phyloP scores from a whole-genome alignment of 1,284 basidiomycete genomes.

The Cerrena zonata region DNA sequence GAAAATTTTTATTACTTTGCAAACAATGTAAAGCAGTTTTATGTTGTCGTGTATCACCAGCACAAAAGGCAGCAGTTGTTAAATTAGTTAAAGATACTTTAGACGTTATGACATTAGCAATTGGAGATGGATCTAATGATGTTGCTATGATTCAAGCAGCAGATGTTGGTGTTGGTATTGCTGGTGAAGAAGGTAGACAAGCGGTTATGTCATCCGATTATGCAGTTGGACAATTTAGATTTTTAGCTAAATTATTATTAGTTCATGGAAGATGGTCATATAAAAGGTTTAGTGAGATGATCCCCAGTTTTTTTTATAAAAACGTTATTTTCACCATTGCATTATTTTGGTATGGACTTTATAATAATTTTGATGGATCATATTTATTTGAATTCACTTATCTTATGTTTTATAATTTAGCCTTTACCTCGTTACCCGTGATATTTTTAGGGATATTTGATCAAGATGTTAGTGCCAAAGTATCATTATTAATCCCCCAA shows the following conservation, averaged over 20 bases:
- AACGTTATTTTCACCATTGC: slow-evolving; percentile 19
- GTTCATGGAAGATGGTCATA: slow-evolving; percentile 97
- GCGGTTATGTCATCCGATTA: slow-evolving; percentile 99
- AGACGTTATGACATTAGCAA: slow-evolving; percentile 92
- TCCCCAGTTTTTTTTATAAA: slow-evolving; percentile 98
- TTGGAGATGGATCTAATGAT: slow-evolving; percentile 94
- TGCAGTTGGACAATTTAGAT: slow-evolving; percentile 95
- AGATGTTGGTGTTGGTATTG: slow-evolving; percentile 90
- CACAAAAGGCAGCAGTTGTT: slow-evolving; percentile 94
- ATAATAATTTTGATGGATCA: slow-evolving; percentile 83
- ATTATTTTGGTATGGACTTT: not conserved
- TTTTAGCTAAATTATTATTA: slow-evolving; percentile 84
- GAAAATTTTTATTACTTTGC: slow-evolving; percentile 83
- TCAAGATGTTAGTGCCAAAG: slow-evolving; percentile 89
- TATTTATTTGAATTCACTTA: slow-evolving; percentile 96
- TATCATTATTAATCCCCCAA: slow-evolving; percentile 86
- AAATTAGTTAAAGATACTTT: slow-evolving; percentile 92
- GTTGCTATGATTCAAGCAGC: slow-evolving; percentile 99
- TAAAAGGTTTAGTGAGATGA: slow-evolving; percentile 93
- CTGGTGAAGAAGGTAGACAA: slow-evolving; percentile 93
- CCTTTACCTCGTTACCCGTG: slow-evolving; percentile 92
- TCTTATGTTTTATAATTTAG: slow-evolving; percentile 83
- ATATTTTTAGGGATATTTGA: slow-evolving; percentile 91
- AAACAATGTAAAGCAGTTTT: slow-evolving; percentile 97
- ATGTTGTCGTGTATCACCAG: slow-evolving; percentile 93